Evolutionary conservation across 306 rosid genomes (phyloP), one percentile per base, ranked within the genome.

Genomic region (Alnus glutinosa): DNA sequence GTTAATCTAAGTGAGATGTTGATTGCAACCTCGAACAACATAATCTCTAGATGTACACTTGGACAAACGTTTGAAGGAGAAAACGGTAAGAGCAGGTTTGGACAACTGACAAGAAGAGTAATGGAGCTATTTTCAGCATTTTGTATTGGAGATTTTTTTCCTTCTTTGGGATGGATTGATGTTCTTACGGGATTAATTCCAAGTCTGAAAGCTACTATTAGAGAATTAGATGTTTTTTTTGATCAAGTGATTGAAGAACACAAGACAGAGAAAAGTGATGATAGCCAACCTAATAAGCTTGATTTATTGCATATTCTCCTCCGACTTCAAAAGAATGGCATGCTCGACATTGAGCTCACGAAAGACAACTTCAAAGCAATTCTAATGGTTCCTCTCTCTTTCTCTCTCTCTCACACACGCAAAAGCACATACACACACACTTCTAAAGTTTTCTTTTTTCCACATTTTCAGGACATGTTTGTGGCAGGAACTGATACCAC

Each of bases 271-370:
- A 42, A 2, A 6, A 6, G 5, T 1, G 71, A 59, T 3, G 50
- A 36, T 3, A 19, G 36, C 4, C 34, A 57, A 34, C 50, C 69
- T 2, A 49, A 79, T 2, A 44, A 49, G 19, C 71, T 79, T 46
- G 82, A 84, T 55, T 84, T 86, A 1, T 42, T 84, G 44, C 87
- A 74, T 10, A 75, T 78, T 59, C 82, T 89, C 4, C 82, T 75
- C 39, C 80, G 73, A n/a, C 75, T 89, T 74, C 88, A 78, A 57
- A 49, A 73, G 7, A 39, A 39, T 19, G 79, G 51, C 1, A 50
- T 1, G 46, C 77, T 57, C 10, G 84, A 71, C 3, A 68, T 74
- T 52, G 58, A 83, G 12, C 82, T 89, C 52, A 63, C 85, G 4
- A 51, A 4, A 0, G 58, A 79, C 15, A n/a, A 66, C 68, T 9